Evolutionary conservation across 345 rosid genomes (phyloP), one percentile per base, ranked within the genome.

Genomic region (Kandelia obovata): DNA sequence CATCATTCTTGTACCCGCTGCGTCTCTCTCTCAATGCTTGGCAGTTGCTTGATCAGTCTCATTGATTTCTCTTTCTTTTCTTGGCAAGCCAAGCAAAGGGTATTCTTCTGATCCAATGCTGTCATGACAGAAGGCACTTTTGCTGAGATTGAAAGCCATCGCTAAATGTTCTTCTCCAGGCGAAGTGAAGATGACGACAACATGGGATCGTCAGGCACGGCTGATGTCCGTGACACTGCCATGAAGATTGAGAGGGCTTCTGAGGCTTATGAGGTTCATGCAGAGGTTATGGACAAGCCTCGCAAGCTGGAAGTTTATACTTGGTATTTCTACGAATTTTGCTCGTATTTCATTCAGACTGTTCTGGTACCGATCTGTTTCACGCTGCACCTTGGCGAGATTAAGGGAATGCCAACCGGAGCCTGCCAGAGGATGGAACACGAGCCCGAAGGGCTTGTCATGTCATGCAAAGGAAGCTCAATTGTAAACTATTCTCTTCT

Each of bases 261-360:
- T 39, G 80, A 61, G 16, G 74, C 20, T 15, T 61, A 71, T 35
- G 31, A 13, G 6, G 70, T 47, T n/a, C 30, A 64, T 46, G 28
- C 43, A 3, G 52, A 70, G 46, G 7, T 64, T 6, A 55, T 58
- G 51, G 76, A 59, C 30, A 77, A 66, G 70, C 89, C 92, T 0
- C 9, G 67, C 0, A 82, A 53, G 52, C 23, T 21, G 26, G 90
- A 88, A 46, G 71, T 77, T 19, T 74, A 81, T 80, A 34, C 56
- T 37, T 88, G 92, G 92, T 85, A 77, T 71, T 70, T 80, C 30
- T 81, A 88, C 31, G 88, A 74, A 49, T 64, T 85, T 0, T 81
- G 90, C 75, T 76, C 92, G 13, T 70, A 83, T 64, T 86, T 81
- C 31, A 72, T 85, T 47, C 79, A 78, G 30, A 76, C 84, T 1